Conservation (phyloP, 768 basidiomycete species). For the Suillus placidus region DNA sequence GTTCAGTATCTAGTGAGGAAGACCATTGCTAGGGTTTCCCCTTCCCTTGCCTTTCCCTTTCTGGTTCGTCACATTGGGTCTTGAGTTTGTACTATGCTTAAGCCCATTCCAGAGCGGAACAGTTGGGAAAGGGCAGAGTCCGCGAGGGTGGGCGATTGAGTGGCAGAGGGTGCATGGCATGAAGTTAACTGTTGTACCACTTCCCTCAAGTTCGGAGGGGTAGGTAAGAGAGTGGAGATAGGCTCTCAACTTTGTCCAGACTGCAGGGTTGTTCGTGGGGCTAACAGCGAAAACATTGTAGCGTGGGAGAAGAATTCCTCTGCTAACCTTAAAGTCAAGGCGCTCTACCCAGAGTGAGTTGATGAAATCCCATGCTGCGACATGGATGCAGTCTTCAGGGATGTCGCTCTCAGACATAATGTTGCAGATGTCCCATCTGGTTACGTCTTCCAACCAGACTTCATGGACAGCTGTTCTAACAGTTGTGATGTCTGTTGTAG, state of each 20-base stretch:
- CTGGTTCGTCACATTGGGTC: no score
- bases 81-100: no score
- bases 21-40: no score
- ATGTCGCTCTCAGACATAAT: neutral
- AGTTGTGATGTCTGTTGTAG: neutral
- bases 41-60: no score
- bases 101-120: no score
- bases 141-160: no score
- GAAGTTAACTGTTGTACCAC: no score
- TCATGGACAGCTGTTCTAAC: neutral
- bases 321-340: neutral
- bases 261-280: neutral
- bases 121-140: no score
- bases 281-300: neutral
- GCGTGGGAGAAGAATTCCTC: neutral
- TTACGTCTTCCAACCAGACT: neutral
- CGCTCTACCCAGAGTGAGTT: neutral
- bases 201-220: no score
- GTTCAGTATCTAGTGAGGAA: no score
- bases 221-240: neutral
- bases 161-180: no score
- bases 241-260: neutral
- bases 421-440: neutral
- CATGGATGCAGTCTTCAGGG: neutral
- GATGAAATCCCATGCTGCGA: neutral